Evolutionary conservation across 306 rosid genomes (phyloP).

Genomic region (Acacia confusa): DNA sequence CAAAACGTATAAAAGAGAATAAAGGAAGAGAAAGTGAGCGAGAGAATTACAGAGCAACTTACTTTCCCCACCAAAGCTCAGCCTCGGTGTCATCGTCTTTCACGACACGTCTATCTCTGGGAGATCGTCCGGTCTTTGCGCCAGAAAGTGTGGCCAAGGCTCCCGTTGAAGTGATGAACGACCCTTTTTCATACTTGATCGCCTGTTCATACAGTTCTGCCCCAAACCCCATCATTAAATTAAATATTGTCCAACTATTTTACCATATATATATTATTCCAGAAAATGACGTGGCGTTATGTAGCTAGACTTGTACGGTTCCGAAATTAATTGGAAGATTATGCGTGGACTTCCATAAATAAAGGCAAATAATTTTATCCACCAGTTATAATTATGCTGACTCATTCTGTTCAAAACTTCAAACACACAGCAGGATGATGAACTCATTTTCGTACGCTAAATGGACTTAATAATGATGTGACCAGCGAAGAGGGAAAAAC

Average conservation of each 20-base stretch:
- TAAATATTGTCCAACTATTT: not conserved
- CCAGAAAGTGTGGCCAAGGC: conserved; percentile 95
- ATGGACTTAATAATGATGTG: not conserved
- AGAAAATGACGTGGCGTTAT: not conserved
- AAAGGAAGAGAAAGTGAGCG: not conserved
- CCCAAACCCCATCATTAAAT: conserved; percentile 3
- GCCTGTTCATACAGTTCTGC: conserved; percentile 75
- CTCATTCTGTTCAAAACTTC: not conserved
- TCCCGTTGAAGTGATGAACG: conserved; percentile 71
- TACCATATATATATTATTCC: not conserved
- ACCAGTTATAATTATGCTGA: not conserved
- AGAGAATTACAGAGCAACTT: conserved; percentile 22
- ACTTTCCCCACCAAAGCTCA: conserved; percentile 99
- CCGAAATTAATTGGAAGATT: not conserved
- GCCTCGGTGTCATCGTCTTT: conserved; percentile 60
- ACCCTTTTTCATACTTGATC: conserved; percentile 83
- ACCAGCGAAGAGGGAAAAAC: not conserved
- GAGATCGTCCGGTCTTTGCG: conserved; percentile 93
- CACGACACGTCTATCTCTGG: conserved; percentile 87
- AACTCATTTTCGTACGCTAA: conserved; percentile 4
- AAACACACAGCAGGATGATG: not conserved
- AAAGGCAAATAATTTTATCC: not conserved
- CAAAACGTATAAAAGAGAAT: not conserved
- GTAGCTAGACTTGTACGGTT: not conserved
- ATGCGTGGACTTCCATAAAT: not conserved